Percentiles rank a stretch among this genome's conserved stretches.
phyloP scores from a whole-genome alignment of 2,329 filamentous ascomycete genomes.

The Alternaria arborescens region DNA sequence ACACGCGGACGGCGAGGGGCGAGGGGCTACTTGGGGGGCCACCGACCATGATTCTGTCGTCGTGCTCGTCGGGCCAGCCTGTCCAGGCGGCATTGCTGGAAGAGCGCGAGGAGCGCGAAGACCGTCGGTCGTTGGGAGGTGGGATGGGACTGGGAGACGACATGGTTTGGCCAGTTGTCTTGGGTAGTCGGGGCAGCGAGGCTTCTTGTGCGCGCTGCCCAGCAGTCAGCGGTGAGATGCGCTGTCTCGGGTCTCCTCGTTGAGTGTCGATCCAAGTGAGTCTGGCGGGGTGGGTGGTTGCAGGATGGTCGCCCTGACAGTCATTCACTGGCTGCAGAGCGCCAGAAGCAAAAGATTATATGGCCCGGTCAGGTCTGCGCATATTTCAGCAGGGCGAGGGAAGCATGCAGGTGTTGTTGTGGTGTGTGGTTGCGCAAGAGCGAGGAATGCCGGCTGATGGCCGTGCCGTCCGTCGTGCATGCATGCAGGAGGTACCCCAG shows the following conservation, averaged over 20 bases:
- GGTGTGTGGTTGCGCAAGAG: conserved; percentile 30
- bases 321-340: conserved; percentile 17
- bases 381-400: conserved; percentile 21
- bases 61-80: conserved; percentile 28
- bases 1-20: conserved; percentile 50
- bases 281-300: conserved; percentile 3
- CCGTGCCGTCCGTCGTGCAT: conserved; percentile 9
- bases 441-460: conserved; percentile 21
- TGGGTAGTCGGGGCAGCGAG: no score
- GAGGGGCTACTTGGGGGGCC: conserved; percentile 50
- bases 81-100: conserved; percentile 41
- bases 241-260: conserved; percentile 10
- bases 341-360: conserved; percentile 25
- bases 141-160: conserved; percentile 48
- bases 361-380: conserved; percentile 28
- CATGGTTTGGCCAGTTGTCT: conserved; percentile 30
- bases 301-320: conserved; percentile 15
- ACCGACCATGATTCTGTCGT: conserved; percentile 43
- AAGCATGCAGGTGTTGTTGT: conserved; percentile 23
- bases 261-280: conserved; percentile 5
- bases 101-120: conserved; percentile 47
- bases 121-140: conserved; percentile 47
- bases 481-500: not conserved
- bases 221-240: conserved; percentile 12
- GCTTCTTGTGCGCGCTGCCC: not conserved